Evolutionary conservation across 345 rosid genomes (phyloP).

Genomic region (Microthlaspi erraticum): DNA sequence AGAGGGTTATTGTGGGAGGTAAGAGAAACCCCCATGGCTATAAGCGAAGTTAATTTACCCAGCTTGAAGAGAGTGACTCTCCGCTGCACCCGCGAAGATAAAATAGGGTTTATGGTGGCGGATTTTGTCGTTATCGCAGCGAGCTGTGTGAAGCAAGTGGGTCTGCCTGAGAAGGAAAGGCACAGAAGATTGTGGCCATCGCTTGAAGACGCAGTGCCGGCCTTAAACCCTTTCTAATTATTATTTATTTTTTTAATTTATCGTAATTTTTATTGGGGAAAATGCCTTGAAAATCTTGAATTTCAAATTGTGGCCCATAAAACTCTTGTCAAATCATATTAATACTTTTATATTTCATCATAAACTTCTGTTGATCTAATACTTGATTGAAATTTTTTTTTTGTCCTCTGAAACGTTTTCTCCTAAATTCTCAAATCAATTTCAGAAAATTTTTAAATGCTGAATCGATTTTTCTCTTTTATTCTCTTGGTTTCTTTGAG

Average conservation of each 20-base stretch:
- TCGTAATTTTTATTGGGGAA: background rate
- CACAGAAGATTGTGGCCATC: constrained; percentile 37
- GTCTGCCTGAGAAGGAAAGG: constrained; percentile 33
- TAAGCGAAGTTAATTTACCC: constrained; percentile 52
- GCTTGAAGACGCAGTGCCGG: constrained; percentile 25
- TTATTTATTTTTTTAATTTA: background rate
- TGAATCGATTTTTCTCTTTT: too few species aligned
- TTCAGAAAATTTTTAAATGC: too few species aligned
- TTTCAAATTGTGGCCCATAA: too few species aligned
- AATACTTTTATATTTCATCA: too few species aligned
- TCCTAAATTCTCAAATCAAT: too few species aligned
- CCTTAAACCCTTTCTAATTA: constrained; percentile 37
- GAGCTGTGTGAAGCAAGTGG: constrained; percentile 33
- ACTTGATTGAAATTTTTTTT: too few species aligned
- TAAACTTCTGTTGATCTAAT: too few species aligned
- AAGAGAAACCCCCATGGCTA: constrained; percentile 70
- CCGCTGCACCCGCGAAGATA: constrained; percentile 21
- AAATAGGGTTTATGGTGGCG: constrained; percentile 43
- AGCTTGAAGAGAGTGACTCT: constrained; percentile 49
- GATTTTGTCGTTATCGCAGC: constrained; percentile 34
- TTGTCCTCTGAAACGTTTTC: too few species aligned
- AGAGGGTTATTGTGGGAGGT: constrained; percentile 55
- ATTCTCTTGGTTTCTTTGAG: too few species aligned
- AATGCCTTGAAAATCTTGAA: too few species aligned
- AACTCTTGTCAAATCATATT: too few species aligned